A percentile compares a stretch with the other conserved stretches of the same genome.
Evolutionary conservation across 768 basidiomycete genomes (phyloP).

Genomic region (Chalciporus piperatus): DNA sequence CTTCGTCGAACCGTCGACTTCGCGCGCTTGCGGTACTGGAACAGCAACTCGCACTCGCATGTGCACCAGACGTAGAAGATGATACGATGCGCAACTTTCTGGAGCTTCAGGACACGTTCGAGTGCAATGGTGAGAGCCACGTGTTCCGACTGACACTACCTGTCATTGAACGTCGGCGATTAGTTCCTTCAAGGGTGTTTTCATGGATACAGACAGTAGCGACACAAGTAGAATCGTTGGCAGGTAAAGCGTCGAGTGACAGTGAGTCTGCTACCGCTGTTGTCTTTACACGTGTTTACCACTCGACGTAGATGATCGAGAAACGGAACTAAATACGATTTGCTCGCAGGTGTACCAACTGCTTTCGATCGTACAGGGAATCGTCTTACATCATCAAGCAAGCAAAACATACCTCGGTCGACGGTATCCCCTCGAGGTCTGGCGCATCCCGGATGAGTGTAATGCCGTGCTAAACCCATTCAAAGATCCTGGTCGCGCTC

Average conservation of each 20-base stretch:
- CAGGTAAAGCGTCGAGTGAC: slow-evolving; percentile 44
- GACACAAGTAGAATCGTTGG: slow-evolving; percentile 47
- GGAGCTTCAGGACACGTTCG: slow-evolving; percentile 73
- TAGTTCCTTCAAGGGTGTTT: slow-evolving; percentile 68
- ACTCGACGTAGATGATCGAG: slow-evolving; percentile 37
- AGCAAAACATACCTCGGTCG: slow-evolving; percentile 73
- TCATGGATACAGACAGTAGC: slow-evolving; percentile 57
- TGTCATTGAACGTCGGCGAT: slow-evolving; percentile 7
- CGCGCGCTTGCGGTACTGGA: slow-evolving; percentile 58
- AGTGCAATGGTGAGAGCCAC: slow-evolving; percentile 68
- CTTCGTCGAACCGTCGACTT: slow-evolving; percentile 48
- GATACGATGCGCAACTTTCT: slow-evolving; percentile 54
- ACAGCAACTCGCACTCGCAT: slow-evolving; percentile 49
- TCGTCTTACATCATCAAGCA: slow-evolving; percentile 61
- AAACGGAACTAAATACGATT: slow-evolving; percentile 46
- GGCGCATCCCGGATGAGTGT: neutral
- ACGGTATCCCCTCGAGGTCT: slow-evolving; percentile 64
- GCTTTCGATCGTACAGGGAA: slow-evolving; percentile 74
- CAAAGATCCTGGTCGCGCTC: slow-evolving; percentile 68
- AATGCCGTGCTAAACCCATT: slow-evolving; percentile 6
- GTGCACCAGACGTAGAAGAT: slow-evolving; percentile 40
- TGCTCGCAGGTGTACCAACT: slow-evolving; percentile 54
- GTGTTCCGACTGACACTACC: neutral
- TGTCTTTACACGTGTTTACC: slow-evolving; percentile 2
- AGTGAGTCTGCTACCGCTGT: slow-evolving; percentile 27